phyloP scores from a whole-genome alignment of 139 green algal genomes.

The Volvox africanus region DNA sequence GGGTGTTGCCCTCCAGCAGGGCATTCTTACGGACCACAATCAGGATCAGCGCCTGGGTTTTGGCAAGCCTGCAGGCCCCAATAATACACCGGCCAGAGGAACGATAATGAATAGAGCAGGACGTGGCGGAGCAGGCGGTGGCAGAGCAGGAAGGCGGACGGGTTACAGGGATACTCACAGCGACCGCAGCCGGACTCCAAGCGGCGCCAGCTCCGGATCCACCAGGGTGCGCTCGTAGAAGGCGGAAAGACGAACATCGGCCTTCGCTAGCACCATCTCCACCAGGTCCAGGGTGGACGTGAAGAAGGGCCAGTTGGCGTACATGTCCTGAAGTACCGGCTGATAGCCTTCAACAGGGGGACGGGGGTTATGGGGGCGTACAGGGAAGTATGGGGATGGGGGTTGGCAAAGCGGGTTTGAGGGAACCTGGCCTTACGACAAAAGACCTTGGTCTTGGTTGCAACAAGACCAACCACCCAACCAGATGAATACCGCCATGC shows the following conservation, averaged over 20 bases:
- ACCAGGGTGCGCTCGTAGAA: constrained; percentile 74
- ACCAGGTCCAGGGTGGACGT: constrained; percentile 95
- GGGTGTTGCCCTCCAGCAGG: constrained; percentile 53
- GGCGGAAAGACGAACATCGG: constrained; percentile 73
- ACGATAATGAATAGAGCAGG: no score
- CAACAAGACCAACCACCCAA: no score
- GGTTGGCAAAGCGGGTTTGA: not conserved
- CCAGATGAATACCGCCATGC: no score
- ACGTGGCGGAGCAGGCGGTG: no score
- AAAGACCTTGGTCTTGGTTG: no score
- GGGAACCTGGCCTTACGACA: no score
- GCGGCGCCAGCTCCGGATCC: not conserved
- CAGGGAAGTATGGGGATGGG: not conserved
- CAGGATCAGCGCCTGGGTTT: constrained; percentile 45
- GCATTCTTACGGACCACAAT: constrained; percentile 52
- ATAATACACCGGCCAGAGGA: no score
- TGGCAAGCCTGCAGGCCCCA: constrained; percentile 24
- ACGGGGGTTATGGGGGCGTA: not conserved
- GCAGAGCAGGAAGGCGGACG: no score
- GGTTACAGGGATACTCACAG: constrained; percentile 8
- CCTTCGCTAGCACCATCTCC: constrained; percentile 97
- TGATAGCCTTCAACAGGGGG: constrained; percentile 35
- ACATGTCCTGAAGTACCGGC: constrained; percentile 91
- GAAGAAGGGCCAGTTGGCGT: constrained; percentile 98
- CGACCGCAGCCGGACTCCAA: constrained; percentile 61